Conservation (phyloP, 768 basidiomycete genomes). For the Boletus vermiculosoides region DNA sequence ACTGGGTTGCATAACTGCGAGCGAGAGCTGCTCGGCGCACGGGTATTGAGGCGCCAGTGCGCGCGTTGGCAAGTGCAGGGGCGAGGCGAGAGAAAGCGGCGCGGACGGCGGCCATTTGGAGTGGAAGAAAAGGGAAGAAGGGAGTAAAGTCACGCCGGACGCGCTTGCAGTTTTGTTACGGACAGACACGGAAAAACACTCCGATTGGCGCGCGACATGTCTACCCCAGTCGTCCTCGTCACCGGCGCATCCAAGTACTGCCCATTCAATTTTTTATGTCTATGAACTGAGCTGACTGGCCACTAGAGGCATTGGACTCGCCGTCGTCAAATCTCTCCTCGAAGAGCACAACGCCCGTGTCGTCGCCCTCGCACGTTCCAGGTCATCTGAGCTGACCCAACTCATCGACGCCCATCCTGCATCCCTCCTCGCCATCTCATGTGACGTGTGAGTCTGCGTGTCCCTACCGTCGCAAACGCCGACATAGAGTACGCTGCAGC, state of each 20-base stretch:
- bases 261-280: background rate
- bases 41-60: slow-evolving; percentile 41
- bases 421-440: slow-evolving; percentile 54
- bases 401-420: slow-evolving; percentile 41
- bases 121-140: slow-evolving; percentile 13
- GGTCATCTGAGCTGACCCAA: slow-evolving; percentile 58
- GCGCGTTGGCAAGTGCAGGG: slow-evolving; percentile 44
- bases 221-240: slow-evolving; percentile 65
- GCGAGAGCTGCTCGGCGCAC: slow-evolving; percentile 43
- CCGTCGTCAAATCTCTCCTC: slow-evolving; percentile 67
- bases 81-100: slow-evolving; percentile 63
- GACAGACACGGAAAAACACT: slow-evolving; percentile 23
- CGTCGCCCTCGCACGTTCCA: slow-evolving; percentile 71
- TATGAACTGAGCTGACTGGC: slow-evolving; percentile 4
- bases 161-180: slow-evolving; percentile 21
- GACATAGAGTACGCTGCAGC: slow-evolving; percentile 37
- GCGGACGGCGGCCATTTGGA: slow-evolving; percentile 56
- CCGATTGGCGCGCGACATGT: slow-evolving; percentile 13
- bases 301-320: slow-evolving; percentile 75
- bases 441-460: slow-evolving; percentile 66
- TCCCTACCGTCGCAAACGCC: background rate
- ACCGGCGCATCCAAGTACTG: slow-evolving; percentile 81
- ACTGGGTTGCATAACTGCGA: slow-evolving; percentile 66
- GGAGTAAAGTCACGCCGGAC: background rate
- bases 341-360: slow-evolving; percentile 63